Percentiles rank a stretch among this genome's conserved stretches.
Evolutionary conservation across 441 rosid genomes (phyloP).

Genomic region (Syzygium syzygioides): DNA sequence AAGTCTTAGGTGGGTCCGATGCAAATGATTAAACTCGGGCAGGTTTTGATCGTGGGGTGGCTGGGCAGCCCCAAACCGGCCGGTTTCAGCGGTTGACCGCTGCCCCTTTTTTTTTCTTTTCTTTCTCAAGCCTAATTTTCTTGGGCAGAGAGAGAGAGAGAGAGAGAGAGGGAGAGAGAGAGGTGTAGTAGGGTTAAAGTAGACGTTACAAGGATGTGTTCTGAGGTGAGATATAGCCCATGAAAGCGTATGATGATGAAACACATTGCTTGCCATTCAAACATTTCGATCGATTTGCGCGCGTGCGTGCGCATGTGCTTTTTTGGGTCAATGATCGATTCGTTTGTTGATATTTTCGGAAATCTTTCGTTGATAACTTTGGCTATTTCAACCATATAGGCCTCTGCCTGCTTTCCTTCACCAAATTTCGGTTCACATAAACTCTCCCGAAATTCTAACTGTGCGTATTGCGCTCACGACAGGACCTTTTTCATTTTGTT

Average conservation of each 20-base stretch:
- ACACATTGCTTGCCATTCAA: background rate
- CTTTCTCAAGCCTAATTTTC: background rate
- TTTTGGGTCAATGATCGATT: background rate
- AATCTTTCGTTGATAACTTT: background rate
- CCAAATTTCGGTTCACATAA: background rate
- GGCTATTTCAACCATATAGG: background rate
- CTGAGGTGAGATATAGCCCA: background rate
- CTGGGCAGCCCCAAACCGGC: conserved; percentile 28
- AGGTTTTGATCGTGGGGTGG: conserved; percentile 27
- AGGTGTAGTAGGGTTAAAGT: conserved; percentile 28
- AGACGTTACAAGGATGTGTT: conserved; percentile 14
- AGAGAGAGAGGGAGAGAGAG: background rate
- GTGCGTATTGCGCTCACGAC: background rate
- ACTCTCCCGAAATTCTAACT: background rate
- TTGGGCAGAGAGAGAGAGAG: background rate
- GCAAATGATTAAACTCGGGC: conserved; percentile 45
- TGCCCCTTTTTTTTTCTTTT: conserved; percentile 16
- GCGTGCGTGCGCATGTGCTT: background rate
- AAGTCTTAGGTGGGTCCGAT: conserved; percentile 44
- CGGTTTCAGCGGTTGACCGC: conserved; percentile 27
- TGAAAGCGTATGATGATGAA: background rate
- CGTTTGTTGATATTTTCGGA: background rate
- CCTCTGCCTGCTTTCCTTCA: background rate
- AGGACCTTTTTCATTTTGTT: background rate
- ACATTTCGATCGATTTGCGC: background rate